Percentiles rank a stretch among this genome's conserved stretches.
phyloP scores from a whole-genome alignment of 164 flowering plant genomes.

The Liriodendron chinense region DNA sequence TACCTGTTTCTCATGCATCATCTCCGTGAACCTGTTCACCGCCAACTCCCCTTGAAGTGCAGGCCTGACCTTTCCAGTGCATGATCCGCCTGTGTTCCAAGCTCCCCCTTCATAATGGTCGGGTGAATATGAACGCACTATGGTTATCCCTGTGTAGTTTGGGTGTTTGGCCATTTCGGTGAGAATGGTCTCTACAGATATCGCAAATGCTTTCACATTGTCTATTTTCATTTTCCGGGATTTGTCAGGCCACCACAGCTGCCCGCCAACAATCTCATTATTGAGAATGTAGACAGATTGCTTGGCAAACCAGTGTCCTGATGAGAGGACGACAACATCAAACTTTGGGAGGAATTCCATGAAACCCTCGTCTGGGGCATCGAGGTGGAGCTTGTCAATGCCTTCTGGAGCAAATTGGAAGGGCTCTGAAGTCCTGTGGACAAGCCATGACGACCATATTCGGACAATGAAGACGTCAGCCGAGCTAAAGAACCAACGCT shows the following conservation, averaged over 20 bases:
- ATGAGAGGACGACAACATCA: slow-evolving; percentile 82
- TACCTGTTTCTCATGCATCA: slow-evolving; percentile 82
- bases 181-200: slow-evolving; percentile 76
- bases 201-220: slow-evolving; percentile 74
- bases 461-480: slow-evolving; percentile 61
- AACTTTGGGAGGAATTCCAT: slow-evolving; percentile 54
- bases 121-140: slow-evolving; percentile 83
- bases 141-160: slow-evolving; percentile 74
- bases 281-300: slow-evolving; percentile 70
- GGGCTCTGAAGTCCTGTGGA: slow-evolving; percentile 55
- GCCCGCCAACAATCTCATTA: slow-evolving; percentile 87
- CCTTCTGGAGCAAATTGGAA: slow-evolving; percentile 72
- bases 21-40: slow-evolving; percentile 67
- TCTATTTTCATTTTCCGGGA: slow-evolving; percentile 55
- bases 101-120: slow-evolving; percentile 96
- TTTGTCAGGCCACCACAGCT: slow-evolving; percentile 86
- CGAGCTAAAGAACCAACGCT: slow-evolving; percentile 76
- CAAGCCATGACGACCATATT: slow-evolving; percentile 98
- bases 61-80: slow-evolving; percentile 82
- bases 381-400: slow-evolving; percentile 69
- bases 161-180: slow-evolving; percentile 60
- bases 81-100: slow-evolving; percentile 98
- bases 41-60: slow-evolving; percentile 47
- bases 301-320: slow-evolving; percentile 99
- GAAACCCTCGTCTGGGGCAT: slow-evolving; percentile 66